These are phyloP conservation scores for Calonectria hongkongensis DNA, from an alignment of 2,329 filamentous ascomycete genomes.

Conservation along the genomic window DNA sequence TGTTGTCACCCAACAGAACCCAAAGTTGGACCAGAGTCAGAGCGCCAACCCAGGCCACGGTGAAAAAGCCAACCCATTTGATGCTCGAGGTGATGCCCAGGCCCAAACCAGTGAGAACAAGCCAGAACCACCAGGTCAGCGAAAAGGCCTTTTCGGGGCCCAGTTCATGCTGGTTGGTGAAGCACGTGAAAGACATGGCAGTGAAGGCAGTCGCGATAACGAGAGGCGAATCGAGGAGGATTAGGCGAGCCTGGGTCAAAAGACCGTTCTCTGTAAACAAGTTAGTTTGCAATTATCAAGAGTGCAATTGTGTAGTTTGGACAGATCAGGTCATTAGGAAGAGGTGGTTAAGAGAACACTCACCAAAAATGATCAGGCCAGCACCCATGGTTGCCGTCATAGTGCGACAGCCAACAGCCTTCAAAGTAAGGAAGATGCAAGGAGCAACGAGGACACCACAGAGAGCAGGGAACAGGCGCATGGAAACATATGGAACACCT, in stretches of 20 bases:
- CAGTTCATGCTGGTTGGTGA: slow-evolving; percentile 97
- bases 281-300: slow-evolving; percentile 53
- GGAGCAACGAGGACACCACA: slow-evolving; percentile 92
- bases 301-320: slow-evolving; percentile 2
- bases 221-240: slow-evolving; percentile 95
- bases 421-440: slow-evolving; percentile 95
- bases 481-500: slow-evolving; percentile 95
- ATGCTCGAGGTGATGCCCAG: slow-evolving; percentile 94
- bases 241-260: slow-evolving; percentile 94
- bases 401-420: slow-evolving; percentile 91
- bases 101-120: slow-evolving; percentile 88
- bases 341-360: slow-evolving; percentile 51
- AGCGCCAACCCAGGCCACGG: slow-evolving; percentile 96
- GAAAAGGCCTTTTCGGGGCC: slow-evolving; percentile 92
- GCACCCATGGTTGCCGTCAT: slow-evolving; percentile 89
- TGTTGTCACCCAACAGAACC: slow-evolving; percentile 93
- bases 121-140: slow-evolving; percentile 98
- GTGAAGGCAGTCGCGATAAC: slow-evolving; percentile 96
- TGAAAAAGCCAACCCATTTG: slow-evolving; percentile 99
- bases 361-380: slow-evolving; percentile 92
- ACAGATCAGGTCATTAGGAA: not conserved
- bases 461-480: slow-evolving; percentile 94
- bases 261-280: slow-evolving; percentile 87
- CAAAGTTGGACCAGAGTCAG: slow-evolving; percentile 95
- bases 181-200: slow-evolving; percentile 91